Evolutionary conservation across 345 rosid genomes (phyloP).

Genomic region (Melastoma malabathricum): DNA sequence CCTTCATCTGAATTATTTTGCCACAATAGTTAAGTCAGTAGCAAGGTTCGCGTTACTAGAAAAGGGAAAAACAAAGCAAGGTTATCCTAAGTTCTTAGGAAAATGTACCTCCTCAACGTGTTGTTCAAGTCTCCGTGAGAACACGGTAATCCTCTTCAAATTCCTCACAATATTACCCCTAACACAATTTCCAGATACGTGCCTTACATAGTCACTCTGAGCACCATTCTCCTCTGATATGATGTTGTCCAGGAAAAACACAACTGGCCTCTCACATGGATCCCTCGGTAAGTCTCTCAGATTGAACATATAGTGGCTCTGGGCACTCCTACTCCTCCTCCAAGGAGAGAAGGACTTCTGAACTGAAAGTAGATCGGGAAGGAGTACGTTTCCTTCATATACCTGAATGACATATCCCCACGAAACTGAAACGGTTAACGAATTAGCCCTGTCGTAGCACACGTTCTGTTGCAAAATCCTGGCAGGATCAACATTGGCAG

Average conservation of each 20-base stretch:
- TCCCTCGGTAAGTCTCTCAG: constrained; percentile 60
- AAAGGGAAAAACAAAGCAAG: neutral
- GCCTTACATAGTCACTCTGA: constrained; percentile 46
- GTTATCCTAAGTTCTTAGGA: neutral
- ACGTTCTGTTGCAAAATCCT: constrained; percentile 82
- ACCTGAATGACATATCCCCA: constrained; percentile 92
- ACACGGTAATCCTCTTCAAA: constrained; percentile 30
- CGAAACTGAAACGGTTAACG: constrained; percentile 54
- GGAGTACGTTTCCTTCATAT: constrained; percentile 52
- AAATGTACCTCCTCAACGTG: constrained; percentile 47
- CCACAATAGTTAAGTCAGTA: constrained; percentile 2
- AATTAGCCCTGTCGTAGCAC: constrained; percentile 49
- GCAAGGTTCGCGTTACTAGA: constrained; percentile 1
- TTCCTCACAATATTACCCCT: constrained; percentile 30
- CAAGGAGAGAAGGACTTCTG: constrained; percentile 66
- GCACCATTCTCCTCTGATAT: constrained; percentile 28
- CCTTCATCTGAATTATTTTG: constrained; percentile 25
- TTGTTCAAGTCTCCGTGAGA: constrained; percentile 35
- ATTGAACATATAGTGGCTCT: constrained; percentile 51
- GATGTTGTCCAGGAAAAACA: constrained; percentile 48
- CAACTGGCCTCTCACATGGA: constrained; percentile 51
- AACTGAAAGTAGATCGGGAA: constrained; percentile 55
- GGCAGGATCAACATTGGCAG: constrained; percentile 46
- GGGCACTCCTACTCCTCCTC: constrained; percentile 44
- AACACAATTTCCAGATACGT: constrained; percentile 28